phyloP scores from a whole-genome alignment of 805 yeast genomes.

The Trichomonascus vanleenenianus region DNA sequence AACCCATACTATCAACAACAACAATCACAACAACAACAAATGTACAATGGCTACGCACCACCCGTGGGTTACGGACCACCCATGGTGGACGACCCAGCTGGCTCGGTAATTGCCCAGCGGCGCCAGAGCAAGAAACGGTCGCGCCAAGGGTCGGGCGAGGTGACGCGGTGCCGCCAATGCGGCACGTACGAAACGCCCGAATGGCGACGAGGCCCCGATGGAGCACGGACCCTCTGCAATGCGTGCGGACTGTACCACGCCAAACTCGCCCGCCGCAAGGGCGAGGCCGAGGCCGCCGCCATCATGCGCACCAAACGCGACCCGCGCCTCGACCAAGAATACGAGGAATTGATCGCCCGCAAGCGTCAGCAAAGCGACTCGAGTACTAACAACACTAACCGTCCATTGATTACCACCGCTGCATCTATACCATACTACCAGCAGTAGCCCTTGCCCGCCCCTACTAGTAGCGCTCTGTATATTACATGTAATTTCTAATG shows the following conservation, averaged over 20 bases:
- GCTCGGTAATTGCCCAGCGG: conserved; percentile 6
- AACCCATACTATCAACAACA: neutral
- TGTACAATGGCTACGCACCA: neutral
- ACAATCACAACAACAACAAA: conserved; percentile 2
- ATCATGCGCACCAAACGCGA: conserved; percentile 23
- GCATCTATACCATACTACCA: neutral
- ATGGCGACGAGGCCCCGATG: conserved; percentile 79
- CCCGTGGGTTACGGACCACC: neutral
- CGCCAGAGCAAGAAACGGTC: conserved; percentile 11
- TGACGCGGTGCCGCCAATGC: conserved; percentile 38
- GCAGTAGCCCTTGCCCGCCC: neutral
- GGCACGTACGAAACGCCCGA: conserved; percentile 62
- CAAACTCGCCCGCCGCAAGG: conserved; percentile 53
- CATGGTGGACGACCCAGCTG: neutral
- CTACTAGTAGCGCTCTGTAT: too few species aligned
- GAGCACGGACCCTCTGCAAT: conserved; percentile 68
- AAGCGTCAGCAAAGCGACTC: neutral
- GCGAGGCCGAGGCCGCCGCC: conserved; percentile 43
- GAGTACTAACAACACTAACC: neutral
- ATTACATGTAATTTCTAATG: too few species aligned
- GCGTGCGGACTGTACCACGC: conserved; percentile 77
- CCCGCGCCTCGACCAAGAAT: neutral
- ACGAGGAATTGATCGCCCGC: neutral
- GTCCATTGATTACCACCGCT: neutral
- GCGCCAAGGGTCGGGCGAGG: conserved; percentile 15